These are phyloP conservation scores for Arachnopeziza araneosa DNA, from an alignment of 2,329 filamentous ascomycete genomes.

Conservation along the genomic window DNA sequence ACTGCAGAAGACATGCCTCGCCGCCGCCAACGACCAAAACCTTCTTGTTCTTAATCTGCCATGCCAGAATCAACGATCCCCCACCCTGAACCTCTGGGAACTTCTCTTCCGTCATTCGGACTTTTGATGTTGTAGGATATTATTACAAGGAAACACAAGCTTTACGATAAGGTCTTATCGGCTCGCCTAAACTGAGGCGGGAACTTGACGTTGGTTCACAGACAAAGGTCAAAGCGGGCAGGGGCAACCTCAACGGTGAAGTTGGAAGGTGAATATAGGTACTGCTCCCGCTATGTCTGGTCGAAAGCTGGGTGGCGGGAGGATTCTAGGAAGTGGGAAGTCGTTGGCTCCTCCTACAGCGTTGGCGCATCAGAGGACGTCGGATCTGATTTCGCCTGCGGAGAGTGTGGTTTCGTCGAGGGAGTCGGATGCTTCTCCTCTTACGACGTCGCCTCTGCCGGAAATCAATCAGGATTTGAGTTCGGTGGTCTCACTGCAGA, in stretches of 20 bases:
- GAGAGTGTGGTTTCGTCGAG: constrained; percentile 77
- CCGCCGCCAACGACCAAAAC: constrained; percentile 93
- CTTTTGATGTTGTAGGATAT: constrained; percentile 7
- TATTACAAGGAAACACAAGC: constrained; percentile 14
- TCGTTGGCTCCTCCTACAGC: constrained; percentile 64
- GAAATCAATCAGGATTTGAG: constrained; percentile 72
- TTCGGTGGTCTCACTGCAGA: constrained; percentile 70
- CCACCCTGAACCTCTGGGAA: constrained; percentile 84
- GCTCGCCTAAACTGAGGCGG: background rate
- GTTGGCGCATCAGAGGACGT: constrained; percentile 32
- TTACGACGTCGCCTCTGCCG: constrained; percentile 57
- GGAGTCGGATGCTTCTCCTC: constrained; percentile 53
- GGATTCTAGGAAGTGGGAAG: constrained; percentile 82
- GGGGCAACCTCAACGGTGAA: constrained; percentile 1
- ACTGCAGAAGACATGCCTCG: constrained; percentile 54
- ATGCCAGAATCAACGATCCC: constrained; percentile 89
- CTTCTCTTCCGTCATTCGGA: constrained; percentile 28
- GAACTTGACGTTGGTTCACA: background rate
- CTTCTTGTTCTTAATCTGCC: constrained; percentile 85
- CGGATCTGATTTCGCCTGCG: constrained; percentile 47
- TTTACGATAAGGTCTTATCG: constrained; percentile 3
- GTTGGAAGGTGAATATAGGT: background rate
- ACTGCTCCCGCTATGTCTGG: constrained; percentile 57
- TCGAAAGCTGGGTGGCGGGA: constrained; percentile 85
- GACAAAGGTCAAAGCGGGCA: background rate